Evolutionary conservation across 1,284 basidiomycete species (phyloP).

Genomic region (Cryptococcus sp.): DNA sequence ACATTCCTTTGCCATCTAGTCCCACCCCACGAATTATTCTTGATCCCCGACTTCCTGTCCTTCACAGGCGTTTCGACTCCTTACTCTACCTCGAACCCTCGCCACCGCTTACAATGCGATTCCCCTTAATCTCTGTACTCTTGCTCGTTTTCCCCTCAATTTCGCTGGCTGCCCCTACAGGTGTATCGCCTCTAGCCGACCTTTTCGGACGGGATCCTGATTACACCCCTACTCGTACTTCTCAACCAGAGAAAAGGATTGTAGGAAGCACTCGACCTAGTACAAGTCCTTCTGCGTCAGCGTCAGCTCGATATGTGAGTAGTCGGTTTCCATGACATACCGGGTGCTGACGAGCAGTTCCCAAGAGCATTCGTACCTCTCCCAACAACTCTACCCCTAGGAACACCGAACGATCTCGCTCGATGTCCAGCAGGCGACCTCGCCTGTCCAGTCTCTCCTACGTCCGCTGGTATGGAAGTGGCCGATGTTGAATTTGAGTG

Average conservation of each 20-base stretch:
- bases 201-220: neutral
- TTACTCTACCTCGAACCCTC: neutral
- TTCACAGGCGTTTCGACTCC: neutral
- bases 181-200: neutral
- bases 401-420: slow-evolving; percentile 15
- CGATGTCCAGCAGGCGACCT: slow-evolving; percentile 15
- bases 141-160: neutral
- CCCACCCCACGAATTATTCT: neutral
- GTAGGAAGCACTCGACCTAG: too few relatives aligned
- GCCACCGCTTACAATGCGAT: neutral
- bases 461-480: neutral
- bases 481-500: slow-evolving; percentile 13
- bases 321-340: neutral
- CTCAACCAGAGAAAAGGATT: too few relatives aligned
- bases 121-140: neutral
- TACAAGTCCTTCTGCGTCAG: too few relatives aligned
- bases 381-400: slow-evolving; percentile 9
- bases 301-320: too few relatives aligned
- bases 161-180: neutral
- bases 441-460: slow-evolving; percentile 17
- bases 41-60: neutral
- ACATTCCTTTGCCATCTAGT: neutral
- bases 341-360: neutral
- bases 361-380: neutral
- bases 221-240: neutral